Conservation (phyloP, 305 asterid genomes). For the Fraxinus ornus region DNA sequence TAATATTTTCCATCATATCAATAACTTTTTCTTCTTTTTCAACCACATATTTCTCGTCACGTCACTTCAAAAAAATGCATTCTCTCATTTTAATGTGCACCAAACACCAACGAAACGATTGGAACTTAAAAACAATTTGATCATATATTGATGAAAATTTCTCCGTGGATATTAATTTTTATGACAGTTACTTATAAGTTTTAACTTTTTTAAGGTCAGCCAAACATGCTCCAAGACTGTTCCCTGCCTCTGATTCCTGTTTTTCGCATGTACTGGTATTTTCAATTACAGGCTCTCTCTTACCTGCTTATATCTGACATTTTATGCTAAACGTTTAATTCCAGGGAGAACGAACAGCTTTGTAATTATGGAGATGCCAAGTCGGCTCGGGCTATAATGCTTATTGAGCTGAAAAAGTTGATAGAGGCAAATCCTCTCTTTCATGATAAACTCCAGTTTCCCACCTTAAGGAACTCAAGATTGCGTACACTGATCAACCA, state of each 20-base stretch:
- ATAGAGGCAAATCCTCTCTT: slow-evolving; percentile 61
- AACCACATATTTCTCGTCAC: too few relatives aligned
- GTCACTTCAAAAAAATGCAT: too few relatives aligned
- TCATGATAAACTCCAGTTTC: slow-evolving; percentile 67
- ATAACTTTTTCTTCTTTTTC: too few relatives aligned
- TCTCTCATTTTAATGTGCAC: too few relatives aligned
- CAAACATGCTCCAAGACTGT: background rate
- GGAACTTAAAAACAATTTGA: background rate
- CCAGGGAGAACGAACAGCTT: slow-evolving; percentile 64
- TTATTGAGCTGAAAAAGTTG: slow-evolving; percentile 55
- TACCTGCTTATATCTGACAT: slow-evolving; percentile 1
- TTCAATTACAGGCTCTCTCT: background rate
- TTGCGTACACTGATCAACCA: slow-evolving; percentile 65
- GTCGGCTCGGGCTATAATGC: slow-evolving; percentile 55
- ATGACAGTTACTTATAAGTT: background rate
- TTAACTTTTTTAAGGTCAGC: background rate
- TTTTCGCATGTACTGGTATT: background rate
- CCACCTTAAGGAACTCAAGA: slow-evolving; percentile 51
- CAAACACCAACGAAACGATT: background rate
- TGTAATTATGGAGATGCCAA: slow-evolving; percentile 58
- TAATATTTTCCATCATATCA: too few relatives aligned
- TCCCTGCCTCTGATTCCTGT: background rate
- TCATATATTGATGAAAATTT: background rate
- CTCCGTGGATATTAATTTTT: background rate
- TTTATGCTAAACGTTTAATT: slow-evolving; percentile 4